Base-by-base conservation (phyloP, 2,329 filamentous ascomycete species). In the Colletotrichum lentis region DNA sequence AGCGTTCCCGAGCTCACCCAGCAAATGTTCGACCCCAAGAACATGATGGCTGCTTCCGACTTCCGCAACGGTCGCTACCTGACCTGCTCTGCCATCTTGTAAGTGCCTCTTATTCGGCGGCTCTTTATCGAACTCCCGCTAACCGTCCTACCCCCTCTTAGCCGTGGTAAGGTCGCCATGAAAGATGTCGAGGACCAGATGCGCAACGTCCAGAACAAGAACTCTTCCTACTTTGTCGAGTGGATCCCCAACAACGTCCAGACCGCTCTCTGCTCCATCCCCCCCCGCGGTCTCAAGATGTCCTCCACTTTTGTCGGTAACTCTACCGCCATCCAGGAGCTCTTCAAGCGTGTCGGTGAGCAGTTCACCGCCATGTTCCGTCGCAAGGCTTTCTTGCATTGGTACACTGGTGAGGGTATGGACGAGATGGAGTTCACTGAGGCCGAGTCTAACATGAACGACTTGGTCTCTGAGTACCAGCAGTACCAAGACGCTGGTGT, bases 341-440 rank as follows among this genome's bases (percentile, higher is more conserved):
- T 99, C 77, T 99, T 99, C 92, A 98, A 99, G 93, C 95, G 96
- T 90, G 87, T 99, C 76, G 96, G 96, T 80, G 96, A 99, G 84
- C 96, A 99, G 86, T 99, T 99, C 90, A 94, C 91, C 85, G 96
- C 94, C 81, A 99, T 99, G 96, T 99, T 99, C 91, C 90, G 96
- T 86, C 94, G 96, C 86, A 99, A 98, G 92, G 96, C 96, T 90
- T 99, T 99, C 94, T 93, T 99, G 90, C 96, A 98, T 88, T 99
- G 96, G 96, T 99, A 99, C 87, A 99, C 96, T 90, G 94, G 94
- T 80, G 96, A 99, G 89, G 96, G 96, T 86, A 99, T 99, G 96
- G 96, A 99, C 85, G 96, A 99, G 91, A 98, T 99, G 96, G 96
- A 99, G 87, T 99, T 99, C 88, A 99, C 96, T 80, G 96, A 99